phyloP scores from a whole-genome alignment of 2,329 filamentous ascomycete species.

The Scortechinia acanthostroma region DNA sequence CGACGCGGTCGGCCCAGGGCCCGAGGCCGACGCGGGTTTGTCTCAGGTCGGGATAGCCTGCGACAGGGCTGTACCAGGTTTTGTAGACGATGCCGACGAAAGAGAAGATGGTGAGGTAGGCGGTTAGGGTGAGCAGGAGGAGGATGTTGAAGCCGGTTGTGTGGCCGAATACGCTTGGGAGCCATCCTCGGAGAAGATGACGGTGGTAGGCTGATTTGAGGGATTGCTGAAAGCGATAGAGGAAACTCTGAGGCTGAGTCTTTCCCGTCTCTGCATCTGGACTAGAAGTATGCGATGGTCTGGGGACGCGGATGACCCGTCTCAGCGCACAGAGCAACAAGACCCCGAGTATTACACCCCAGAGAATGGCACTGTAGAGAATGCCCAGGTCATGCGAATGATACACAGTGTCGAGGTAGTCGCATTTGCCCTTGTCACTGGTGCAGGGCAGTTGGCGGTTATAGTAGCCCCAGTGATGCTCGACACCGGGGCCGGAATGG shows the following conservation, averaged over 20 bases:
- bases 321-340: constrained; percentile 33
- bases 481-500: background rate
- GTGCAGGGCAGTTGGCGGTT: constrained; percentile 40
- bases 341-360: constrained; percentile 40
- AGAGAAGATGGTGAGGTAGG: constrained; percentile 61
- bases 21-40: constrained; percentile 63
- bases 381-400: constrained; percentile 41
- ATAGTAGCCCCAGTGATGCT: constrained; percentile 40
- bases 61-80: constrained; percentile 65
- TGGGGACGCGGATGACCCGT: constrained; percentile 15
- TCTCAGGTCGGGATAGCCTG: constrained; percentile 39
- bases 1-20: constrained; percentile 63
- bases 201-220: constrained; percentile 31
- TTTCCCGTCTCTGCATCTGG: constrained; percentile 2
- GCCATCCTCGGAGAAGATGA: constrained; percentile 53
- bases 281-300: too few relatives aligned
- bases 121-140: constrained; percentile 45
- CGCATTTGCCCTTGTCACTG: constrained; percentile 42
- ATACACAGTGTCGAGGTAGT: constrained; percentile 47
- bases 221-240: constrained; percentile 22
- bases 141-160: constrained; percentile 63
- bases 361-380: constrained; percentile 47
- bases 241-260: background rate
- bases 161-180: constrained; percentile 52
- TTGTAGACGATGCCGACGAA: constrained; percentile 65